A percentile compares a stretch with the other conserved stretches of the same genome.
These are phyloP conservation scores for Quercus ilex DNA, from an alignment of 306 rosid species.

Conservation along the genomic window DNA sequence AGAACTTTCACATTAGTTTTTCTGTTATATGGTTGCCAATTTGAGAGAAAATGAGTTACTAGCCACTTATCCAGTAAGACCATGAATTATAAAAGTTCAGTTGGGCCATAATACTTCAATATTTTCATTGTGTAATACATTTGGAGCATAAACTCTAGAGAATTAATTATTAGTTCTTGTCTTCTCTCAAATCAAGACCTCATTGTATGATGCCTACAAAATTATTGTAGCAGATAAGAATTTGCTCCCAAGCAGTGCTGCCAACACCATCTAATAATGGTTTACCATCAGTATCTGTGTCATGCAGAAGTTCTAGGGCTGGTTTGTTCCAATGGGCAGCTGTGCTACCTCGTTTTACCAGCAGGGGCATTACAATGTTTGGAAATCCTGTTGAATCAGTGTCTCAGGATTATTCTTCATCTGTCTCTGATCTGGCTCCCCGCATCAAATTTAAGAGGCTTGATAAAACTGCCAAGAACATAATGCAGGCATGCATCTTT, in stretches of 20 bases:
- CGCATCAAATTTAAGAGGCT: slow-evolving; percentile 89
- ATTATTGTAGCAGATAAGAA: slow-evolving; percentile 32
- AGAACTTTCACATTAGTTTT: not conserved
- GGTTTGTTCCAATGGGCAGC: slow-evolving; percentile 18
- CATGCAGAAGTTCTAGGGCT: slow-evolving; percentile 30
- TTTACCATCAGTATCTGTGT: slow-evolving; percentile 25
- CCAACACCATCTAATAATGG: slow-evolving; percentile 27
- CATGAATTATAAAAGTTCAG: not conserved
- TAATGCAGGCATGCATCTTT: slow-evolving; percentile 76
- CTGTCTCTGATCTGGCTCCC: slow-evolving; percentile 42
- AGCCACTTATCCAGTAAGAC: not conserved
- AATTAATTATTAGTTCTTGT: not conserved
- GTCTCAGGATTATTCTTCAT: slow-evolving; percentile 28
- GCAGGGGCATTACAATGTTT: slow-evolving; percentile 47
- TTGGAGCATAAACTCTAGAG: not conserved
- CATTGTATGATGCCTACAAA: slow-evolving; percentile 5
- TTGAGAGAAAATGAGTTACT: not conserved
- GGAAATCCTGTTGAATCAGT: slow-evolving; percentile 35
- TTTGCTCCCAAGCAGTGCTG: slow-evolving; percentile 22
- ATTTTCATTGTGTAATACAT: not conserved
- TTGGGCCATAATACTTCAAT: not conserved
- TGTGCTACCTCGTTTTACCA: slow-evolving; percentile 21
- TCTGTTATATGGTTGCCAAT: not conserved
- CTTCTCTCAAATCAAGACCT: not conserved
- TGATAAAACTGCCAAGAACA: slow-evolving; percentile 81